Evolutionary conservation across 2,329 filamentous ascomycete genomes (phyloP).

Genomic region (Geosmithia putterillii): DNA sequence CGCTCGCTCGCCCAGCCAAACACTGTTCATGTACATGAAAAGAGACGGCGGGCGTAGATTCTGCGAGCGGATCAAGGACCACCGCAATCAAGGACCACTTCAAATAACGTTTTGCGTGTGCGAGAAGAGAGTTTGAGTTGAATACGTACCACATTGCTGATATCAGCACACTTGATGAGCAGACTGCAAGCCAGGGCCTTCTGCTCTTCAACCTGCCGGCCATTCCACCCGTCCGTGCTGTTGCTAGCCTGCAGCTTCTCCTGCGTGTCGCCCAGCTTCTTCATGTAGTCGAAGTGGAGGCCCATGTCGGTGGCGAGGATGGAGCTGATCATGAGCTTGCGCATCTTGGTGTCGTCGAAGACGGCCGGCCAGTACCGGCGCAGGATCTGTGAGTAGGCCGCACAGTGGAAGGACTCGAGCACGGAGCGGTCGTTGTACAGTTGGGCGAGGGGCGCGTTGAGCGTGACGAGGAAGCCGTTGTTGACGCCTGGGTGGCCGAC

Average conservation of each 20-base stretch:
- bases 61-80: too few species aligned
- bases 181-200: slow-evolving; percentile 77
- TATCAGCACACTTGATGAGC: slow-evolving; percentile 95
- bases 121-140: too few species aligned
- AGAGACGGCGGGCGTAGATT: too few species aligned
- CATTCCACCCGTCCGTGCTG: slow-evolving; percentile 61
- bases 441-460: slow-evolving; percentile 87
- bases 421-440: slow-evolving; percentile 96
- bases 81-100: too few species aligned
- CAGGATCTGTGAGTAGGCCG: slow-evolving; percentile 91
- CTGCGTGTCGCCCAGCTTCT: slow-evolving; percentile 68
- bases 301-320: slow-evolving; percentile 98
- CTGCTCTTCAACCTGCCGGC: slow-evolving; percentile 62
- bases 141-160: slow-evolving; percentile 83
- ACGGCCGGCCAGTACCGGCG: slow-evolving; percentile 81
- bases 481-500: slow-evolving; percentile 97
- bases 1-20: too few species aligned
- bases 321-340: slow-evolving; percentile 90
- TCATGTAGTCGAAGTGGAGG: slow-evolving; percentile 94
- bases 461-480: slow-evolving; percentile 85
- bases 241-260: slow-evolving; percentile 59
- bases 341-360: slow-evolving; percentile 68
- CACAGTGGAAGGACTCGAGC: slow-evolving; percentile 93
- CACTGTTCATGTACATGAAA: too few species aligned
- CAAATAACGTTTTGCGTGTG: too few species aligned